Conservation (phyloP, 805 yeast genomes). For the Metschnikowia sp. region DNA sequence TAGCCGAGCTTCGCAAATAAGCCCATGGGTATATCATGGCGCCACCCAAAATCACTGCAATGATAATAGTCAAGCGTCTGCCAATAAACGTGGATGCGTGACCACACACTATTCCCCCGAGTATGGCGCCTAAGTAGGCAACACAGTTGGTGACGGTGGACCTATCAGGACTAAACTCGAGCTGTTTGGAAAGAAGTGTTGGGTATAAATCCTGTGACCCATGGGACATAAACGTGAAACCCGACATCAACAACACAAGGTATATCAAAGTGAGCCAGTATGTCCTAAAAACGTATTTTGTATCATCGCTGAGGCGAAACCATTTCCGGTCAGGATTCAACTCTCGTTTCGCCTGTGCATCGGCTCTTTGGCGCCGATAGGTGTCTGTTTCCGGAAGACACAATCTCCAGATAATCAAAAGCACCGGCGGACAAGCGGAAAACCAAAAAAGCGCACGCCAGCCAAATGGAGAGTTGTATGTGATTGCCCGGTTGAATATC, state of each 20-base stretch:
- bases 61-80: constrained; percentile 32
- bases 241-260: constrained; percentile 47
- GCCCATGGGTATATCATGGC: constrained; percentile 39
- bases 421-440: constrained; percentile 63
- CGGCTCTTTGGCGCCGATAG: constrained; percentile 29
- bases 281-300: constrained; percentile 30
- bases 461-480: constrained; percentile 41
- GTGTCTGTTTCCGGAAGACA: constrained; percentile 58
- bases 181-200: constrained; percentile 34
- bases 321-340: constrained; percentile 10
- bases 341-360: constrained; percentile 8
- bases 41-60: constrained; percentile 32
- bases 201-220: constrained; percentile 46
- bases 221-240: constrained; percentile 41
- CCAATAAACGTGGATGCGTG: constrained; percentile 38
- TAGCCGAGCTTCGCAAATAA: constrained; percentile 25
- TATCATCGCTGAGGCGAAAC: constrained; percentile 9
- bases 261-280: constrained; percentile 64
- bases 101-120: constrained; percentile 46
- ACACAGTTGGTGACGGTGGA: constrained; percentile 39
- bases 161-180: constrained; percentile 28
- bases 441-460: constrained; percentile 73
- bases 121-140: constrained; percentile 40
- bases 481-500: constrained; percentile 59
- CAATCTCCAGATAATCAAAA: constrained; percentile 57